phyloP scores from a whole-genome alignment of 78 protist species.

The Carpediemonas membranifera region DNA sequence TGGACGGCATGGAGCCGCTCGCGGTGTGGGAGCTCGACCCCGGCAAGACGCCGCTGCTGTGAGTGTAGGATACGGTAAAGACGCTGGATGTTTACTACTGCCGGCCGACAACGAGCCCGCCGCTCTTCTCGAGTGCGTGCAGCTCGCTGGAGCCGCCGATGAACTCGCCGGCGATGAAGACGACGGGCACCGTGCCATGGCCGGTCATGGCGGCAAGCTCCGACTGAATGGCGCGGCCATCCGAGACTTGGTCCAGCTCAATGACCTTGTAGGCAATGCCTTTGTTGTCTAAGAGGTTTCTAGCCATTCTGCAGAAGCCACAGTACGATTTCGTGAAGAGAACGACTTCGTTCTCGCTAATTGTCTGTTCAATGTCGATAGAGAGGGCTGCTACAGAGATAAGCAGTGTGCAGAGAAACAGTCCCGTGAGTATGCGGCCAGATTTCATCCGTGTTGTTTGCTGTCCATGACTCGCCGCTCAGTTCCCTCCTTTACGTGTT shows the following conservation, averaged over 20 bases:
- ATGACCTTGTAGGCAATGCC: neutral
- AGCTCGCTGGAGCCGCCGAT: constrained; percentile 23
- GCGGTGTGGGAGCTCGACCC: too few relatives aligned
- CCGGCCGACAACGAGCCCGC: too few relatives aligned
- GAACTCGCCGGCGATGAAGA: constrained; percentile 18
- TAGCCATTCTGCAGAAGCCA: constrained; percentile 17
- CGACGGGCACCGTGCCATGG: constrained; percentile 32
- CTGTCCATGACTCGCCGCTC: too few relatives aligned
- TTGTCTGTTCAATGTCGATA: neutral
- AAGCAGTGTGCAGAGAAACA: too few relatives aligned
- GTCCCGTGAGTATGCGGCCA: too few relatives aligned
- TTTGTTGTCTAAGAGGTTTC: neutral
- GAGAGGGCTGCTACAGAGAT: neutral
- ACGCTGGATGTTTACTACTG: too few relatives aligned
- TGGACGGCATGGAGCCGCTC: too few relatives aligned
- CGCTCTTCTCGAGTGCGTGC: too few relatives aligned
- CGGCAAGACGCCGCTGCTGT: too few relatives aligned
- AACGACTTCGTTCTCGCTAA: neutral
- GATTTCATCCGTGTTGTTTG: too few relatives aligned
- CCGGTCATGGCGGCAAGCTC: constrained; percentile 5
- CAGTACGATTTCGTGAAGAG: constrained; percentile 19
- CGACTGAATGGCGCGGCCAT: constrained; percentile 15
- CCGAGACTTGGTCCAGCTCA: constrained; percentile 7
- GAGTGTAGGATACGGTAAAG: too few relatives aligned
- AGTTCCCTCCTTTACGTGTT: too few relatives aligned